Evolutionary conservation across 2,329 filamentous ascomycete genomes (phyloP).

Genomic region (Coniochaeta pulveracea): DNA sequence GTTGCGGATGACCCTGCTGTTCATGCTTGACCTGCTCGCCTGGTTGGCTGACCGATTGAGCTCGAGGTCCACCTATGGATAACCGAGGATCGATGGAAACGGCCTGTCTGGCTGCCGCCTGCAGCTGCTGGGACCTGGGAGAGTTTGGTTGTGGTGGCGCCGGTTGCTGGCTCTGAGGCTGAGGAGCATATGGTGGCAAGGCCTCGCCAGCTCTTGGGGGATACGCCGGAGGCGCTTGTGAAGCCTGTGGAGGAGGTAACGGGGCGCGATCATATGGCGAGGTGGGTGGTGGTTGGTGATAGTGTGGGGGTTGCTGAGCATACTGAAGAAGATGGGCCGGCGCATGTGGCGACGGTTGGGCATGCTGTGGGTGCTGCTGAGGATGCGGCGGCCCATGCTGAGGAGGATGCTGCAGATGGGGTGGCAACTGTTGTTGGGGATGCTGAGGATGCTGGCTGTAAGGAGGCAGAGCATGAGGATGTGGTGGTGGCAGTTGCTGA

Average conservation of each 20-base stretch:
- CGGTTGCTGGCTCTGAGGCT: constrained; percentile 13
- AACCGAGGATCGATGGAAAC: constrained; percentile 18
- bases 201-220: no score
- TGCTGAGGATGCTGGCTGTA: constrained; percentile 13
- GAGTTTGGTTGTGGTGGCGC: constrained; percentile 23
- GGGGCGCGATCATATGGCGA: no score
- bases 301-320: no score
- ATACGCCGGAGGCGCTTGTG: no score
- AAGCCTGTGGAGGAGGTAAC: no score
- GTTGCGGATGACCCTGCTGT: background rate
- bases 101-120: constrained; percentile 28
- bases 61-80: background rate
- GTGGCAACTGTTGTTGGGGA: constrained; percentile 10
- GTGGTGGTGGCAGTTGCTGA: constrained; percentile 9
- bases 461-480: background rate
- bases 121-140: constrained; percentile 31
- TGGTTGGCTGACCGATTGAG: no score
- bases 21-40: constrained; percentile 2
- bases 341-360: constrained; percentile 1
- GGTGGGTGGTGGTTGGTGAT: no score
- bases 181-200: no score
- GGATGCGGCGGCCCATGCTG: constrained; percentile 16
- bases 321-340: no score
- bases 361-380: constrained; percentile 17
- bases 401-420: constrained; percentile 13